Conservation (phyloP, 2,329 filamentous ascomycete species). For the Trichophyton verrucosum region DNA sequence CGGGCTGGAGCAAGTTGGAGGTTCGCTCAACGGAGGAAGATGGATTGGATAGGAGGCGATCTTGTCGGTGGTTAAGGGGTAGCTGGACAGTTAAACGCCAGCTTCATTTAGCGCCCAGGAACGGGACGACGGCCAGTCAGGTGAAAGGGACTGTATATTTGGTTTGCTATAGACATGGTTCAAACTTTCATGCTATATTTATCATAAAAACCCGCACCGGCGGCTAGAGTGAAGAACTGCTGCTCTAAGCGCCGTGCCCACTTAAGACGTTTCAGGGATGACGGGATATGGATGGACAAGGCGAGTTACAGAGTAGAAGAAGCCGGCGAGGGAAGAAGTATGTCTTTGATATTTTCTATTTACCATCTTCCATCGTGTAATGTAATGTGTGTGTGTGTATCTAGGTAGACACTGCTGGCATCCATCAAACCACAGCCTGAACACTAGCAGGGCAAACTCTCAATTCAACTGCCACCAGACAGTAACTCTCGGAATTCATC, state of each 20-base stretch:
- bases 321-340: background rate
- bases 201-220: background rate
- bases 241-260: background rate
- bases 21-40: background rate
- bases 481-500: background rate
- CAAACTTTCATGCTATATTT: background rate
- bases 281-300: background rate
- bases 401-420: background rate
- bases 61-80: background rate
- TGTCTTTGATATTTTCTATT: background rate
- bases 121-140: background rate
- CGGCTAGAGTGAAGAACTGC: background rate
- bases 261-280: background rate
- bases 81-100: background rate
- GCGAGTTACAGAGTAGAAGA: too few species aligned
- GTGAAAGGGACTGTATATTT: background rate
- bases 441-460: background rate
- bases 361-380: background rate
- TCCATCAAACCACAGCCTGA: background rate
- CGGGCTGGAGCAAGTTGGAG: background rate
- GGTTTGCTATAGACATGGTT: background rate
- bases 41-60: background rate
- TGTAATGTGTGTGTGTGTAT: background rate
- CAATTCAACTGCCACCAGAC: background rate
- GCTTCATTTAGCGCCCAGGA: slow-evolving; percentile 1